Evolutionary conservation across 192 early-diverging fungal species (phyloP).

Genomic region (Entomortierella chlamydospora): DNA sequence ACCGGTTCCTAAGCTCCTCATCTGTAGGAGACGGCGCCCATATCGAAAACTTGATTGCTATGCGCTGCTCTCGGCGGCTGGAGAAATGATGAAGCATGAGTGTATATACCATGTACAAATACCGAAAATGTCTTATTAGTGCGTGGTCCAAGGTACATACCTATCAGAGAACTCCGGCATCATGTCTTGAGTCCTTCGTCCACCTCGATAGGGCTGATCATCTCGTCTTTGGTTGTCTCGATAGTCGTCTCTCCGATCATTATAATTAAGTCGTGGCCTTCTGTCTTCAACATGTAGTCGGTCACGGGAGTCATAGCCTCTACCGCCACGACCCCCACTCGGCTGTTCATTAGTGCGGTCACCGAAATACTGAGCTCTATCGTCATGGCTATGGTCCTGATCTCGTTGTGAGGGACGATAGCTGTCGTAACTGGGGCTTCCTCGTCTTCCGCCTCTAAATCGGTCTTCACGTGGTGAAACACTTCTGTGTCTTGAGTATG

Average conservation of each 20-base stretch:
- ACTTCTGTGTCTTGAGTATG: neutral
- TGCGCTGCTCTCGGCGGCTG: constrained; percentile 54
- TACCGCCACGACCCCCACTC: neutral
- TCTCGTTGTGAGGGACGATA: constrained; percentile 8
- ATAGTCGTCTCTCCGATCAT: constrained; percentile 2
- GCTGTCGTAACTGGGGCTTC: constrained; percentile 28
- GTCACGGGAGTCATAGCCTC: constrained; percentile 1
- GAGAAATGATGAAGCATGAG: neutral
- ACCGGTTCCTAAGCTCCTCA: constrained; percentile 59
- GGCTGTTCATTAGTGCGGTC: neutral
- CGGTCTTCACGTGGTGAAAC: neutral
- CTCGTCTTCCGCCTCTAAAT: constrained; percentile 4
- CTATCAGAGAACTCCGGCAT: constrained; percentile 34
- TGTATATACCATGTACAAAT: neutral
- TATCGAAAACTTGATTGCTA: constrained; percentile 58
- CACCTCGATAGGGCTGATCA: constrained; percentile 26
- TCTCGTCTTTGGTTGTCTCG: constrained; percentile 4
- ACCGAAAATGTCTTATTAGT: neutral
- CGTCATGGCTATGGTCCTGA: neutral
- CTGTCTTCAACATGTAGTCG: neutral
- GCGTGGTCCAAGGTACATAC: constrained; percentile 13
- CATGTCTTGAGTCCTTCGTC: constrained; percentile 17
- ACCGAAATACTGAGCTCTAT: too few species aligned
- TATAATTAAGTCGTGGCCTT: constrained; percentile 1
- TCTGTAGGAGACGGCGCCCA: constrained; percentile 69